Evolutionary conservation across 31 red algal species (phyloP), one percentile per base, ranked within the genome.

Genomic region (Endocladia muricata): DNA sequence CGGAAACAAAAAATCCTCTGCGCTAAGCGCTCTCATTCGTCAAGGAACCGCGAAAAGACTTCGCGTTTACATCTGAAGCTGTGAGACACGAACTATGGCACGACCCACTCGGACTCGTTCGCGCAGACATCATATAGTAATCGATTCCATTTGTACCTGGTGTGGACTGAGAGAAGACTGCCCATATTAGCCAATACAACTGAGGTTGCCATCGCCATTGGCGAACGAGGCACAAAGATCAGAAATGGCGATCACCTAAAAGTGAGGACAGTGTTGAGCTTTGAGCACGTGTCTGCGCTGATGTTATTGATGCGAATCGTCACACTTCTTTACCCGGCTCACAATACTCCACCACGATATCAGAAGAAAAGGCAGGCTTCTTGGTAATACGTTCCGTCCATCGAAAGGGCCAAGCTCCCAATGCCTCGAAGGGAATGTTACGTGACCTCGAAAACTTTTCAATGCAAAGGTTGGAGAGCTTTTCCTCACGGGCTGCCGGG

Each of bases 341-440:
- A 33, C 61, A 67, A 37, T 1, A 32, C 0, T 67, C 39, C 33
- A 4, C 23, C 0, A 0, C 9, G 9, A 21, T 67, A 0, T 32
- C 39, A 36, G 61, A 67, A 32, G 25, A 67, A 37, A 32, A 67
- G 6, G 39, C 0, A 32, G 73, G 8, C 25, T 58, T 59, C 51
- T 31, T 30, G 28, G 26, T 76, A 29, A 29, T 76, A 22, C 0
- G 1, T 15, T 76, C 36, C 31, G 25, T 76, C 5, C 11, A 38
- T 25, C 17, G 52, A 55, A 76, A 34, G 26, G 36, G 9, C 25
- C 32, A 55, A 26, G 73, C 26, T 58, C 0, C 25, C 21, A 35
- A 38, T 31, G 17, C 52, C 5, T 3, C 31, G 32, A 11, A 32
- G 52, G 73, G 61, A 76, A 60, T 60, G 49, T 60, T 76, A 33